Evolutionary conservation across 2,329 filamentous ascomycete species (phyloP).

Genomic region (Neurospora crassa): DNA sequence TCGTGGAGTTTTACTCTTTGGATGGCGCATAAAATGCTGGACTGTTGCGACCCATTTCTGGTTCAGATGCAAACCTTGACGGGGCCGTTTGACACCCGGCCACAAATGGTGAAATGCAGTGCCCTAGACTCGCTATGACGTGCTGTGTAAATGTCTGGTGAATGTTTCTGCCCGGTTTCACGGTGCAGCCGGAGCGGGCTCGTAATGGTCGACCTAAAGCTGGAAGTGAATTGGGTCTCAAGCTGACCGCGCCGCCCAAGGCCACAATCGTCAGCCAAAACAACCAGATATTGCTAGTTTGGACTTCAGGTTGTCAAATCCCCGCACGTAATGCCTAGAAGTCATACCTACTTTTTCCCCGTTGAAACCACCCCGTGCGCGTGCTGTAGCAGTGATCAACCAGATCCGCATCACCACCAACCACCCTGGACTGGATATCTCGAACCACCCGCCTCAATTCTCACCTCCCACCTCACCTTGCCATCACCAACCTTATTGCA

Average conservation of each 20-base stretch:
- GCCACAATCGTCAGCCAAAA: background rate
- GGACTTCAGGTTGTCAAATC: fast-evolving
- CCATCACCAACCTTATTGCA: background rate
- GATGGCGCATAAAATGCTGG: background rate
- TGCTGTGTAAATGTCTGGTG: background rate
- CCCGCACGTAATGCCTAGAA: background rate
- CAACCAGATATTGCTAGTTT: background rate
- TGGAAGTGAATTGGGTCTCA: background rate
- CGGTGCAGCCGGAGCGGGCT: background rate
- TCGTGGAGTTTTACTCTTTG: background rate
- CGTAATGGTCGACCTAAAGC: fast-evolving
- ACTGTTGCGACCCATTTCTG: background rate
- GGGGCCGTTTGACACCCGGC: background rate
- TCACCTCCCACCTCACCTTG: background rate
- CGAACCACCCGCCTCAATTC: background rate
- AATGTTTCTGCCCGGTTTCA: background rate
- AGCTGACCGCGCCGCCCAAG: background rate
- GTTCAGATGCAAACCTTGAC: background rate
- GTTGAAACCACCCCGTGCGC: too few species aligned
- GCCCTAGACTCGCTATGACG: background rate
- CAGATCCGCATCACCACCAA: background rate
- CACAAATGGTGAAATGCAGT: background rate
- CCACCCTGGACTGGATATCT: background rate
- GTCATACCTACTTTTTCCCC: background rate
- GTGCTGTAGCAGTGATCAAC: background rate